phyloP scores from a whole-genome alignment of 2,329 filamentous ascomycete genomes.

The Scortechinia acanthostroma region DNA sequence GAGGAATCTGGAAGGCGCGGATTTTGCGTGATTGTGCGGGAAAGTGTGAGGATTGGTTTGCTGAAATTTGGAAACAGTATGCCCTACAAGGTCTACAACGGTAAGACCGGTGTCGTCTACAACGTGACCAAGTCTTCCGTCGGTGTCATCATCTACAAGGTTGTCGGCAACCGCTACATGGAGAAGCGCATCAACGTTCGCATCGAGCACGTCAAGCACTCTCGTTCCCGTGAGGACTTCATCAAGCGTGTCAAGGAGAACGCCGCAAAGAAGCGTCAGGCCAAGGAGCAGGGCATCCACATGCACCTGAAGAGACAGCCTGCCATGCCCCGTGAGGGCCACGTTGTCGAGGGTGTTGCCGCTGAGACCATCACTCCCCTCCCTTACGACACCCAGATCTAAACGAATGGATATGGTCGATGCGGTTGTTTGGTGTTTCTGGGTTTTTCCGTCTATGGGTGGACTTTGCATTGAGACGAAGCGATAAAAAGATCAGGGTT shows the following conservation, averaged over 20 bases:
- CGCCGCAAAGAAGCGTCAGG: conserved; percentile 84
- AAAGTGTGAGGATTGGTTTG: conserved; percentile 17
- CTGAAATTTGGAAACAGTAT: conserved; percentile 58
- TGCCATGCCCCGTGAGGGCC: conserved; percentile 69
- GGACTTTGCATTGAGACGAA: conserved; percentile 5
- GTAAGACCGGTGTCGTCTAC: conserved; percentile 96
- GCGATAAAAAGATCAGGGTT: conserved; percentile 14
- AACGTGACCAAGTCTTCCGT: conserved; percentile 98
- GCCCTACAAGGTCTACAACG: conserved; percentile 99
- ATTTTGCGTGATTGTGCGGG: conserved; percentile 1
- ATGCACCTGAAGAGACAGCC: conserved; percentile 92
- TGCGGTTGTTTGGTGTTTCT: conserved; percentile 1
- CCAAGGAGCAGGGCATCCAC: conserved; percentile 80
- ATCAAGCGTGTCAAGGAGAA: conserved; percentile 93
- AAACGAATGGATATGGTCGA: conserved; percentile 28
- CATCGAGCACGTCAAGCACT: conserved; percentile 91
- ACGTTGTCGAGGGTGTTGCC: conserved; percentile 71
- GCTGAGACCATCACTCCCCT: conserved; percentile 88
- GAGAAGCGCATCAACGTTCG: conserved; percentile 99
- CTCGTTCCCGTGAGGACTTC: conserved; percentile 95
- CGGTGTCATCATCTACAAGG: conserved; percentile 98
- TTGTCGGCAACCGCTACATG: conserved; percentile 98
- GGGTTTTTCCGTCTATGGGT: conserved; percentile 20
- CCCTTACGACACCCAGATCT: conserved; percentile 98
- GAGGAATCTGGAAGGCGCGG: conserved; percentile 4